Evolutionary conservation across 2,329 filamentous ascomycete species (phyloP).

Genomic region (Aureobasidium sp.): DNA sequence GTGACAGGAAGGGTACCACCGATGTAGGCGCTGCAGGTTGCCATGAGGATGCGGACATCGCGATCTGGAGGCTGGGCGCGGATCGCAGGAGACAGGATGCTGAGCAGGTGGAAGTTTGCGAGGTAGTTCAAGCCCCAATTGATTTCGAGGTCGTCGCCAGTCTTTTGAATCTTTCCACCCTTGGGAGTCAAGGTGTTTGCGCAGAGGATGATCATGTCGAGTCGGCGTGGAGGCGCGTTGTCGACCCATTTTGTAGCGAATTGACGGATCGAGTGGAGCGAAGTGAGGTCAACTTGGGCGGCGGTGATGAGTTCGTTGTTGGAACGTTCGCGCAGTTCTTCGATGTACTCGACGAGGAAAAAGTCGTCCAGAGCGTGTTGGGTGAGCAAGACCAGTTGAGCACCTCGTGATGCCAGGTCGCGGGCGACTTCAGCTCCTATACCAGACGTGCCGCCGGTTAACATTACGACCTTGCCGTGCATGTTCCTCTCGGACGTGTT

Average conservation of each 20-base stretch:
- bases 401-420: conserved; percentile 71
- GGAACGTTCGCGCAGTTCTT: conserved; percentile 71
- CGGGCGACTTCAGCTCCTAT: conserved; percentile 73
- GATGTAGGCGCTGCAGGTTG: conserved; percentile 85
- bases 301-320: conserved; percentile 87
- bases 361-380: conserved; percentile 73
- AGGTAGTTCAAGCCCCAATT: conserved; percentile 95
- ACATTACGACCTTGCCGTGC: conserved; percentile 88
- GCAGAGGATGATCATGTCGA: conserved; percentile 88
- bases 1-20: conserved; percentile 54
- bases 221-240: conserved; percentile 76
- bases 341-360: conserved; percentile 86
- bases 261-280: conserved; percentile 79
- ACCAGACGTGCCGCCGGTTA: conserved; percentile 90
- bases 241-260: conserved; percentile 99
- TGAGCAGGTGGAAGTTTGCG: conserved; percentile 89
- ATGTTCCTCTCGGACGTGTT: conserved; percentile 75
- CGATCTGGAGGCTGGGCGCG: conserved; percentile 87
- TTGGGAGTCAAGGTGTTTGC: conserved; percentile 69
- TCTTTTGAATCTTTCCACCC: conserved; percentile 51
- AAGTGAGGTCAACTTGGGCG: conserved; percentile 84
- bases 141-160: conserved; percentile 73
- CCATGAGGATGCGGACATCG: conserved; percentile 80
- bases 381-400: conserved; percentile 85
- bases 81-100: conserved; percentile 83